A percentile compares a stretch with the other conserved stretches of the same genome.
These are phyloP conservation scores for Cladophialophora exuberans DNA, from an alignment of 2,329 filamentous ascomycete species.

Conservation along the genomic window DNA sequence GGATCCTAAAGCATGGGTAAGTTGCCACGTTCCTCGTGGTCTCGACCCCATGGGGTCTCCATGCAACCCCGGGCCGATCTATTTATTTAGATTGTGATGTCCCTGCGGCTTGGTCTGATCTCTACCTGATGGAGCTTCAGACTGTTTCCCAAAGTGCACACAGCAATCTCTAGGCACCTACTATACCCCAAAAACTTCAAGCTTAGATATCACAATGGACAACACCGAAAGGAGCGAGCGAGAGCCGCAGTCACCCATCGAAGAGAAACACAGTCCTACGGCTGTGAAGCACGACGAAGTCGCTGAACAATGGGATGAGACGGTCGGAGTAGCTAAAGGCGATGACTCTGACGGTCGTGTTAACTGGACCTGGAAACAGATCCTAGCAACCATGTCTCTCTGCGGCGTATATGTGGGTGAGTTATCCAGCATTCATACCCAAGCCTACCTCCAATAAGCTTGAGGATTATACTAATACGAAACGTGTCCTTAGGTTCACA, in stretches of 20 bases:
- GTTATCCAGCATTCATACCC: neutral
- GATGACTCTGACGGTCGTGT: constrained; percentile 20
- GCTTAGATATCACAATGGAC: neutral
- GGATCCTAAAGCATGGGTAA: neutral
- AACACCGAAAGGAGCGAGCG: constrained; percentile 1
- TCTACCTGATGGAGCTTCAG: neutral
- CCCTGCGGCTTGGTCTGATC: neutral
- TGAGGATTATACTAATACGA: constrained; percentile 47
- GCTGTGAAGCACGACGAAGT: constrained; percentile 1
- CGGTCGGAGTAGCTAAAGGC: constrained; percentile 12
- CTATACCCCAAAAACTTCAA: neutral
- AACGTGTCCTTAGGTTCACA: constrained; percentile 57
- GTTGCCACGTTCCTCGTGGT: neutral
- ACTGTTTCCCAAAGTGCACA: neutral
- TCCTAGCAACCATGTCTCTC: constrained; percentile 16
- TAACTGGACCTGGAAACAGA: constrained; percentile 22
- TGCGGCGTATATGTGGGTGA: constrained; percentile 20
- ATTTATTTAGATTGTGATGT: neutral
- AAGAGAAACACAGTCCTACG: constrained; percentile 1
- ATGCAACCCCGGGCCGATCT: neutral
- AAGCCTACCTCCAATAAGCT: no score
- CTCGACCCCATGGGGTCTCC: neutral
- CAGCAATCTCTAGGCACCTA: neutral
- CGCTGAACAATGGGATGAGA: neutral
- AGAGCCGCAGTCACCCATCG: constrained; percentile 2